Evolutionary conservation across 306 rosid genomes (phyloP).

Genomic region (Ceratonia siliqua): DNA sequence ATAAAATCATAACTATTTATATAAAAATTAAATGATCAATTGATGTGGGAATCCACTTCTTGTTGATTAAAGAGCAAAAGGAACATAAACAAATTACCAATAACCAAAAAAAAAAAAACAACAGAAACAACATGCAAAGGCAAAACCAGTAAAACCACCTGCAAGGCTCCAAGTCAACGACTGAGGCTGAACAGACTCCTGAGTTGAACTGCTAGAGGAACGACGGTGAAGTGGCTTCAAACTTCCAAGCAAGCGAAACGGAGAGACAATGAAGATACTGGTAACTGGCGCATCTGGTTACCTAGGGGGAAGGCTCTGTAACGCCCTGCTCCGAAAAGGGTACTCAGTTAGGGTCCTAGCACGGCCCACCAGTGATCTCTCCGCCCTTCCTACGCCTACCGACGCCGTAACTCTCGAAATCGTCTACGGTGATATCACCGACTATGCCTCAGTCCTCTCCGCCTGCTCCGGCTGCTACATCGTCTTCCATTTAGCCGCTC

Average conservation of each 20-base stretch:
- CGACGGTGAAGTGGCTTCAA: neutral
- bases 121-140: no score
- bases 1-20: no score
- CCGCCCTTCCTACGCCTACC: constrained; percentile 52
- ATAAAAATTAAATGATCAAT: no score
- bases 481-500: constrained; percentile 86
- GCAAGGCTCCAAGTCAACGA: neutral
- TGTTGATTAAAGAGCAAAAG: no score
- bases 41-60: no score
- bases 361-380: constrained; percentile 81
- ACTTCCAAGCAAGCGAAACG: neutral
- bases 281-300: constrained; percentile 94
- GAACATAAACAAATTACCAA: no score
- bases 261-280: constrained; percentile 46
- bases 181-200: neutral
- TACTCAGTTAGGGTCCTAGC: constrained; percentile 70
- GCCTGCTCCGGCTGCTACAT: constrained; percentile 74
- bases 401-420: constrained; percentile 47
- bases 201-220: neutral
- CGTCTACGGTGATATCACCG: constrained; percentile 76
- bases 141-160: no score
- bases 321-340: constrained; percentile 55
- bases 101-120: no score
- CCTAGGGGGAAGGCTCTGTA: constrained; percentile 80
- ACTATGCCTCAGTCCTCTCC: constrained; percentile 64